These are phyloP conservation scores for Solanum aculeatissimum DNA, from an alignment of 305 asterid genomes.

Conservation along the genomic window DNA sequence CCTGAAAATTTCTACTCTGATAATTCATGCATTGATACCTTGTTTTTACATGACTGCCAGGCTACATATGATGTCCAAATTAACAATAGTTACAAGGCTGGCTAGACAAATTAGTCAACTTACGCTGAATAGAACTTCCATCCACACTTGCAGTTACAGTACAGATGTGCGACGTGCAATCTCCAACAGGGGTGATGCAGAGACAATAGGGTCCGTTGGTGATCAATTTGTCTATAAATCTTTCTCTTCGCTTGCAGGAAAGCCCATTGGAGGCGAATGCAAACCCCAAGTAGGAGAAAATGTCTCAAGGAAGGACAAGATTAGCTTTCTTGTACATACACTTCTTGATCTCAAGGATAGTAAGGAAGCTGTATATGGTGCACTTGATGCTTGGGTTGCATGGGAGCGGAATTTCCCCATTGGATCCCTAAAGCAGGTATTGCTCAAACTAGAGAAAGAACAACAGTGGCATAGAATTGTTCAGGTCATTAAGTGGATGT, in stretches of 20 bases:
- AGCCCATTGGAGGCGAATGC: conserved; percentile 10
- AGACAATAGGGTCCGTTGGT: neutral
- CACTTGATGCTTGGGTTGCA: conserved; percentile 93
- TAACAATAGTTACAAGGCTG: conserved; percentile 19
- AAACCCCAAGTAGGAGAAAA: conserved; percentile 51
- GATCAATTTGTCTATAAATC: neutral
- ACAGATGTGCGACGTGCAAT: conserved; percentile 9
- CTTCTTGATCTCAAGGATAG: conserved; percentile 49
- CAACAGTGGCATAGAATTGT: conserved; percentile 76
- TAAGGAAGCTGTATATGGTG: conserved; percentile 53
- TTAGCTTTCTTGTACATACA: conserved; percentile 38
- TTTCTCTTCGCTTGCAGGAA: conserved; percentile 8
- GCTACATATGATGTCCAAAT: conserved; percentile 25
- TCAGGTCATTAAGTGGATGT: conserved; percentile 93
- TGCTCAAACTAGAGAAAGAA: conserved; percentile 68
- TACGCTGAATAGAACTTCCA: conserved; percentile 11
- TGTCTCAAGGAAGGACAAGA: conserved; percentile 57
- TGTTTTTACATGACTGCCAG: neutral
- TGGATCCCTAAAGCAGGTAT: conserved; percentile 48
- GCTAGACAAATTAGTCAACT: conserved; percentile 26
- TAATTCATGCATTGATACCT: neutral
- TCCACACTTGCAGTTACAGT: conserved; percentile 19
- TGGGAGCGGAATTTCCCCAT: conserved; percentile 82
- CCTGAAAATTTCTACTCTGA: neutral
- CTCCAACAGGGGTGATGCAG: conserved; percentile 12